Base-by-base conservation (phyloP, 495 filamentous ascomycete genomes). In the Hypoxylon fuscum region DNA sequence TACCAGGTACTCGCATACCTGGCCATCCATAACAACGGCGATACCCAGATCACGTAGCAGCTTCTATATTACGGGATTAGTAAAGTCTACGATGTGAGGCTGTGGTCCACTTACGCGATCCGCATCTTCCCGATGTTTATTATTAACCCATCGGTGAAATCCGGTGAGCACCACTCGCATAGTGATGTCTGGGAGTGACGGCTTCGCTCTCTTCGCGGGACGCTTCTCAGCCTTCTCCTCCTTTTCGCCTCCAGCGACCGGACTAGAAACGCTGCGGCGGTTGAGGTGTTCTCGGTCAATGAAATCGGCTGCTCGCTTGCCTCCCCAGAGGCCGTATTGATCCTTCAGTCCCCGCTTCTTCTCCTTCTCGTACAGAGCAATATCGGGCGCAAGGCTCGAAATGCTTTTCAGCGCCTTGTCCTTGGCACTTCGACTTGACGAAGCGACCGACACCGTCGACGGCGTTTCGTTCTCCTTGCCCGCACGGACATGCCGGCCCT, bases 401-500 rank as follows among this genome's bases (percentile, higher is more conserved):
- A 98, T 76, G 48, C 82, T 87, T 3, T 88, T 87, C 2, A 88
- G 76, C 27, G 96, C 95, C 57, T 87, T 86, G 2, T 90, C 88
- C 68, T 97, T 97, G 6, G 95, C 93, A 67, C 89, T 91, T 23
- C 95, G 88, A 71, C 90, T 93, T 38, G 87, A 86, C 2, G 37
- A 86, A 3, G 25, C 25, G 8, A 8, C 25, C 8, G 85, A 90
- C 11, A 71, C 56, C 17, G 76, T 64, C 0, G 86, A 87, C 0
- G 94, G 92, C 0, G 92, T 94, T 22, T 92, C 88, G 61, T 96
- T 96, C 72, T 96, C 93, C 66, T 96, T 96, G 5, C 85, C 90
- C 7, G 72, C 46, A 5, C 71, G 72, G 15, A 76, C 70, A 49
- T 77, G 72, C 14, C 74, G 75, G 1, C 62, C 60, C 62, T 77